Conservation (phyloP, 257 asterid genomes). For the Scutellaria baicalensis region DNA sequence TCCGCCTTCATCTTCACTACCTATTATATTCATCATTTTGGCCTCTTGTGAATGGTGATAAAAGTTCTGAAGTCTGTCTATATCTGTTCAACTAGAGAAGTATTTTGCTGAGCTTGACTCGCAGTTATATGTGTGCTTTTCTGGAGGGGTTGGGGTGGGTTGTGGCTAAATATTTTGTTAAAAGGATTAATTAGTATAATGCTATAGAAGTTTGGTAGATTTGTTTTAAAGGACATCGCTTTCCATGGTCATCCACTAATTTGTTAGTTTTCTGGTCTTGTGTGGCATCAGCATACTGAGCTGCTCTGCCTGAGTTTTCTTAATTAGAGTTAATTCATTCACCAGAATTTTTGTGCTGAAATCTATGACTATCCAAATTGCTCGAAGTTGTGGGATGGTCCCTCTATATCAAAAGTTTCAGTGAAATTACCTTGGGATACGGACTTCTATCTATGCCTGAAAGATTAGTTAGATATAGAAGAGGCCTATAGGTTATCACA, state of each 20-base stretch:
- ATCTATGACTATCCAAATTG: not conserved
- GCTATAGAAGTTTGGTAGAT: not conserved
- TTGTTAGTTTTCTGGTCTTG: not conserved
- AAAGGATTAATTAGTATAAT: no score
- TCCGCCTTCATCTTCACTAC: not conserved
- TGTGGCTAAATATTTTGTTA: no score
- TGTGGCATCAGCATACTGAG: not conserved
- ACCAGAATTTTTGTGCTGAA: not conserved
- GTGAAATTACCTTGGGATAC: not conserved
- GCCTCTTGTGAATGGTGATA: not conserved
- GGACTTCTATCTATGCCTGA: no score
- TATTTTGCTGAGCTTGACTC: not conserved
- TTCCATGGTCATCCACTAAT: not conserved
- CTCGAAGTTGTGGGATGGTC: not conserved
- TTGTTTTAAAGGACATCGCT: not conserved
- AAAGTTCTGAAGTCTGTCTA: not conserved
- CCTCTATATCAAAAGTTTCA: not conserved
- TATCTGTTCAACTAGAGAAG: not conserved
- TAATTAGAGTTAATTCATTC: not conserved
- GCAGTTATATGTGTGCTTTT: not conserved
- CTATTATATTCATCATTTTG: not conserved
- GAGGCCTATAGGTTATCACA: not conserved
- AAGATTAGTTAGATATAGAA: no score
- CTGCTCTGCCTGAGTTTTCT: not conserved
- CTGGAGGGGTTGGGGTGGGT: no score